Conservation (phyloP, 2,329 filamentous ascomycete species). For the Calonectria crousiana region DNA sequence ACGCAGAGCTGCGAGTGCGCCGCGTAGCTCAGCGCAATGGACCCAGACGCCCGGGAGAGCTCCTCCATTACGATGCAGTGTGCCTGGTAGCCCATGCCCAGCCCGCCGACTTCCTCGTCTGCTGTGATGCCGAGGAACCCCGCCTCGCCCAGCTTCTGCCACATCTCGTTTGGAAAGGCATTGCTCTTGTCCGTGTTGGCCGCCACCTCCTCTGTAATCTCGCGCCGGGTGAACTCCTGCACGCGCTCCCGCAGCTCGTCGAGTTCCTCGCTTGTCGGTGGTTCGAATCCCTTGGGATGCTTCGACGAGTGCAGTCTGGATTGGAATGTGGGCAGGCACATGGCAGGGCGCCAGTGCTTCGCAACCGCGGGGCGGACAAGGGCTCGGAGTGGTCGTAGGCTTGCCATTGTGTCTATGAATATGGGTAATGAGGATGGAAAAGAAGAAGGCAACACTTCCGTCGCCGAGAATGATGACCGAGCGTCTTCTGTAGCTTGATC, state of each 20-base stretch:
- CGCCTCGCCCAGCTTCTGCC: constrained; percentile 91
- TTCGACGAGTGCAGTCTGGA: constrained; percentile 66
- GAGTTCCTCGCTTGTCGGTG: constrained; percentile 79
- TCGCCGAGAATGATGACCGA: constrained; percentile 7
- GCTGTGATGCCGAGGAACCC: constrained; percentile 94
- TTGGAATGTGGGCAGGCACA: constrained; percentile 53
- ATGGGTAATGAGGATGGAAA: background rate
- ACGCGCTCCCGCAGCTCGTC: constrained; percentile 85
- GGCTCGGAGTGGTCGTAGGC: constrained; percentile 52
- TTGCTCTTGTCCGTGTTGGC: constrained; percentile 86
- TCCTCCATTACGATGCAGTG: constrained; percentile 98
- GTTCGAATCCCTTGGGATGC: constrained; percentile 72
- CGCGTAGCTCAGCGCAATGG: constrained; percentile 91
- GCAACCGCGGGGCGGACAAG: constrained; percentile 49
- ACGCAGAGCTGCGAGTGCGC: constrained; percentile 97
- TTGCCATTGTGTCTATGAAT: constrained; percentile 52
- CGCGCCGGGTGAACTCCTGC: constrained; percentile 89
- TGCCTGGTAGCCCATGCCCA: constrained; percentile 95
- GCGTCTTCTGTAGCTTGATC: constrained; percentile 10
- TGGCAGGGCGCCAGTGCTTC: constrained; percentile 39
- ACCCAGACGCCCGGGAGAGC: constrained; percentile 85
- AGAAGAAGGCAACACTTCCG: background rate
- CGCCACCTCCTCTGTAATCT: constrained; percentile 87
- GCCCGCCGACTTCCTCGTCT: constrained; percentile 89
- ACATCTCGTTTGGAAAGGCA: constrained; percentile 91